Percentiles rank a stretch among this genome's conserved stretches.
These are phyloP conservation scores for Pythium periplocum DNA, from an alignment of 352 stramenopile genomes.

Conservation along the genomic window DNA sequence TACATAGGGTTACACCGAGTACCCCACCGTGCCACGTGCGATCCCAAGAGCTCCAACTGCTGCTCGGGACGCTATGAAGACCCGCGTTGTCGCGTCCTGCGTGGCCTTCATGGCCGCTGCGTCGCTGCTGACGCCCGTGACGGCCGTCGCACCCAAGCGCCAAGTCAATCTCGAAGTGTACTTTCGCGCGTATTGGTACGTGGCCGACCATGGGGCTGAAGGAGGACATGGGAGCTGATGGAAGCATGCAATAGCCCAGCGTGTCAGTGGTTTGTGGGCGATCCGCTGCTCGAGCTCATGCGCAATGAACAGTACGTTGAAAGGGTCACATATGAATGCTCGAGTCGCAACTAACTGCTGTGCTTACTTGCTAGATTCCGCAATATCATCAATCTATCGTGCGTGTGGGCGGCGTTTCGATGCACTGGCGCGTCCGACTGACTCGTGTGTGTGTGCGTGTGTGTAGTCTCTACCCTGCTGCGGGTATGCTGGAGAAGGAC, in stretches of 20 bases:
- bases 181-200: conserved; percentile 74
- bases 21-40: too few species aligned
- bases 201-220: not conserved
- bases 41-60: too few species aligned
- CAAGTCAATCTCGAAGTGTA: conserved; percentile 55
- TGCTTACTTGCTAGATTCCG: conserved; percentile 38
- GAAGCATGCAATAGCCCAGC: conserved; percentile 34
- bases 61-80: too few species aligned
- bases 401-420: conserved; percentile 2
- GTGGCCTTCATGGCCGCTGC: too few species aligned
- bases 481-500: conserved; percentile 63
- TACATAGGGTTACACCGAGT: too few species aligned
- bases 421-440: not conserved
- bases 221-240: not conserved
- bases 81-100: too few species aligned
- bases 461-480: conserved; percentile 57
- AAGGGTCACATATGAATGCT: too few species aligned
- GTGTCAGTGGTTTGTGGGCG: conserved; percentile 77
- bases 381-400: conserved; percentile 69
- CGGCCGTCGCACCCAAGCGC: conserved; percentile 16
- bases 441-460: conserved; percentile 1
- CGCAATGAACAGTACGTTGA: conserved; percentile 46
- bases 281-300: conserved; percentile 68
- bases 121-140: conserved; percentile 1
- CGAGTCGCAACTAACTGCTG: not conserved